Percentiles rank a stretch among this genome's conserved stretches.
Conservation (phyloP, 2,329 filamentous ascomycete genomes). For the Aspergillus floridensis region DNA sequence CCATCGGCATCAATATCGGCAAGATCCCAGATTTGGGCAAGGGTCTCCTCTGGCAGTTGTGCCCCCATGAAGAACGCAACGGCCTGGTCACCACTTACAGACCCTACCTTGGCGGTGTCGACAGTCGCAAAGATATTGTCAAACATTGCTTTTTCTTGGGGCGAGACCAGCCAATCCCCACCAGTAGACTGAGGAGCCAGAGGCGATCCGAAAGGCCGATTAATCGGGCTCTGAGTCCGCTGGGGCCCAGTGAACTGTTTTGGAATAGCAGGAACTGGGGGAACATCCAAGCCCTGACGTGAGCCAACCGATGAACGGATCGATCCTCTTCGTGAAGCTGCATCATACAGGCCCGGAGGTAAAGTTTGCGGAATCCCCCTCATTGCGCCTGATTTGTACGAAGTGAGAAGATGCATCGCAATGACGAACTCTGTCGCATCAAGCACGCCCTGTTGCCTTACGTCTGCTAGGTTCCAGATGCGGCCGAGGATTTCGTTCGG, state of each 20-base stretch:
- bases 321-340: conserved; percentile 68
- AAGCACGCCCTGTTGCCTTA: conserved; percentile 83
- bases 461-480: conserved; percentile 95
- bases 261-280: conserved; percentile 67
- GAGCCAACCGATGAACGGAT: conserved; percentile 52
- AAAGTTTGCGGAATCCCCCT: conserved; percentile 75
- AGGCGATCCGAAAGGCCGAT: conserved; percentile 50
- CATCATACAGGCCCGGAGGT: conserved; percentile 84
- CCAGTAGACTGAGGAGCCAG: conserved; percentile 56
- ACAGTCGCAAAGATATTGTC: conserved; percentile 81
- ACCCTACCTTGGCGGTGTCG: conserved; percentile 76
- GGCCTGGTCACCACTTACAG: conserved; percentile 89
- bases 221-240: conserved; percentile 61
- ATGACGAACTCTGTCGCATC: conserved; percentile 92
- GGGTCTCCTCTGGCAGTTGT: conserved; percentile 77
- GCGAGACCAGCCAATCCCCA: conserved; percentile 76
- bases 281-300: conserved; percentile 49
- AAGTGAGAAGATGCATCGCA: conserved; percentile 94
- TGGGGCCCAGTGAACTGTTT: conserved; percentile 69
- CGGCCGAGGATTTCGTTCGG: conserved; percentile 88
- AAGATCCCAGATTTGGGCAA: conserved; percentile 96
- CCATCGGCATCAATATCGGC: conserved; percentile 91
- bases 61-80: conserved; percentile 94
- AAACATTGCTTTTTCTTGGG: conserved; percentile 82
- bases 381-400: conserved; percentile 79